These are phyloP conservation scores for Thelonectria blattea DNA, from an alignment of 2,329 filamentous ascomycete genomes.

Conservation along the genomic window DNA sequence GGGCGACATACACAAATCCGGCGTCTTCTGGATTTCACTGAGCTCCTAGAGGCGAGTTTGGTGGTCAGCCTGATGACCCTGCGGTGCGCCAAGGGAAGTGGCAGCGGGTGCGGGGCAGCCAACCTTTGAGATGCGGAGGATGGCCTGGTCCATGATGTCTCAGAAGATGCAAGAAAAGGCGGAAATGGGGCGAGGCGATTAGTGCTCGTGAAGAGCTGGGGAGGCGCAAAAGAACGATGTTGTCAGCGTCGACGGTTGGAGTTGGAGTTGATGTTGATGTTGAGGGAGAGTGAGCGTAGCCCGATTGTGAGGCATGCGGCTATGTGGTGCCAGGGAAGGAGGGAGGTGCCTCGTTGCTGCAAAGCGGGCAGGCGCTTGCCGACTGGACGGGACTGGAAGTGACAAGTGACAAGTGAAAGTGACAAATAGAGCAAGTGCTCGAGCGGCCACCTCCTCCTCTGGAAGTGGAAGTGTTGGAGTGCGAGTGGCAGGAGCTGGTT, in stretches of 20 bases:
- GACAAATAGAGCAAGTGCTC: background rate
- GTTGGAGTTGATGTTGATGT: background rate
- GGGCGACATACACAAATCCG: slow-evolving; percentile 75
- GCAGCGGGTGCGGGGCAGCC: slow-evolving; percentile 34
- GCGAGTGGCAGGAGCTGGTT: background rate
- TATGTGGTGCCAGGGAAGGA: background rate
- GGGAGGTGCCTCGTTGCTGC: background rate
- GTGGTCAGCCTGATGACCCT: slow-evolving; percentile 23
- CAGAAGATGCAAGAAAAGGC: slow-evolving; percentile 21
- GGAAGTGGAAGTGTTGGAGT: too few species aligned
- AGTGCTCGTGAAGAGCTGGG: slow-evolving; percentile 18
- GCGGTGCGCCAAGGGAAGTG: slow-evolving; percentile 24
- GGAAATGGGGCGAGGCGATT: background rate
- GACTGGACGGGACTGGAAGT: too few species aligned
- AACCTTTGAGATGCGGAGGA: slow-evolving; percentile 87
- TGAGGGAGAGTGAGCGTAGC: background rate
- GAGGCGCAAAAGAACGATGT: background rate
- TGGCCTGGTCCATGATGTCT: slow-evolving; percentile 71
- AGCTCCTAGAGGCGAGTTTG: slow-evolving; percentile 67
- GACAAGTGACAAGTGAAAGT: background rate
- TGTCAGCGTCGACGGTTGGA: slow-evolving; percentile 21
- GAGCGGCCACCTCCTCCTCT: too few species aligned
- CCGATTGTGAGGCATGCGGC: background rate
- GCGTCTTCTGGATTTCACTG: slow-evolving; percentile 80
- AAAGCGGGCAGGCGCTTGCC: background rate